Evolutionary conservation across 441 rosid species (phyloP), one percentile per base, ranked within the genome.

Genomic region (Gossypium schwendimanii): DNA sequence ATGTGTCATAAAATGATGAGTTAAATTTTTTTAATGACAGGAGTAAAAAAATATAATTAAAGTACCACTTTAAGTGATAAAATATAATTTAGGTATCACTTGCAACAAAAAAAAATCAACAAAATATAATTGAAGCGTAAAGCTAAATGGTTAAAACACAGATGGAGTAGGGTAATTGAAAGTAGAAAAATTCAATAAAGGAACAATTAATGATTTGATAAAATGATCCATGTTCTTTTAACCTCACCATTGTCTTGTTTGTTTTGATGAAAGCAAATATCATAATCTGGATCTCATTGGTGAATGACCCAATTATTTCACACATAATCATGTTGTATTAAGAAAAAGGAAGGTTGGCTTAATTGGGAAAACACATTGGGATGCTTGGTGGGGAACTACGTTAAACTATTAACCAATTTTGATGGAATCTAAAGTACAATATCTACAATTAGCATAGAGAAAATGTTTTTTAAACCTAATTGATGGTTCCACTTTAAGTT

Each of bases 331-430:
- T 52, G 21, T 52, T 15, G 21, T 15, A 15, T 52, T 52, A 15
- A 15, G 20, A 36, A 36, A 7, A 7, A 1, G 44, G 18, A 18
- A 41, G 17, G 4, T 41, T 41, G 11, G 36, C 24, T 61, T 61
- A 61, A 61, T 61, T 15, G 47, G 47, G 18, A n/a, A 28, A 61
- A 33, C 49, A 62, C 49, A 17, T 15, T 15, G 67, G 47, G 23
- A 17, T 36, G 45, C 39, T 33, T 8, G 33, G 23, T 60, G 44
- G 7, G 63, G 15, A 36, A 55, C 31, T 24, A 15, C 23, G 31
- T 57, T 47, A 61, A 49, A 67, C 52, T 1, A 59, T 17, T 68
- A 60, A 47, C 59, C 28, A 74, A 66, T 57, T 58, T 41, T 45
- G 15, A 45, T 18, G 36, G 23, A 36, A 24, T 49, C 20, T 68